Percentiles rank a stretch among this genome's conserved stretches.
Evolutionary conservation across 148 eudicot genomes (phyloP).

Genomic region (Vaccinium macrocarpon): DNA sequence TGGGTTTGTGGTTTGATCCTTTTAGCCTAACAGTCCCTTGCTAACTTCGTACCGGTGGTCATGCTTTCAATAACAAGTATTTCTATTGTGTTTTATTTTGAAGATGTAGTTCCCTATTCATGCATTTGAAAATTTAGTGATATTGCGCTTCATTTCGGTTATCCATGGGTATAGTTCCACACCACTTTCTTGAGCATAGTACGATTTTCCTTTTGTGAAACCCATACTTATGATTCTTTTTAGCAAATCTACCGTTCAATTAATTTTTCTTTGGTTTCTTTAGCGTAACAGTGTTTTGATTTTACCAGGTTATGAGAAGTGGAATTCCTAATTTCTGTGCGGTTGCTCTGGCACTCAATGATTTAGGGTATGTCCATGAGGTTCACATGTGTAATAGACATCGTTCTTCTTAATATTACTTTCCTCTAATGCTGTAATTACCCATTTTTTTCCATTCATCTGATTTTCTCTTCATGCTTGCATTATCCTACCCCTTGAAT

Average conservation of each 20-base stretch:
- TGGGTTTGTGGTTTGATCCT: background rate
- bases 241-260: background rate
- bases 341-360: slow-evolving; percentile 90
- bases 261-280: slow-evolving; percentile 10
- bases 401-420: background rate
- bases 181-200: background rate
- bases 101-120: background rate
- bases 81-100: background rate
- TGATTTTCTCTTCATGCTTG: background rate
- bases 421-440: background rate
- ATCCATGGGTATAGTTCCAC: background rate
- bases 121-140: slow-evolving; percentile 12
- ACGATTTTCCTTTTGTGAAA: background rate
- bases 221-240: slow-evolving; percentile 1
- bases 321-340: slow-evolving; percentile 98
- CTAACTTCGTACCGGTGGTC: background rate
- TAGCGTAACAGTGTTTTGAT: background rate
- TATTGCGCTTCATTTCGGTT: background rate
- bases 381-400: background rate
- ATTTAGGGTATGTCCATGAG: slow-evolving; percentile 70
- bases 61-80: background rate
- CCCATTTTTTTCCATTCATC: background rate
- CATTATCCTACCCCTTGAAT: background rate
- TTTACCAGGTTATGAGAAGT: slow-evolving; percentile 79
- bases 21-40: background rate